phyloP scores from a whole-genome alignment of 352 stramenopile species.

The Globisporangium perplexum region DNA sequence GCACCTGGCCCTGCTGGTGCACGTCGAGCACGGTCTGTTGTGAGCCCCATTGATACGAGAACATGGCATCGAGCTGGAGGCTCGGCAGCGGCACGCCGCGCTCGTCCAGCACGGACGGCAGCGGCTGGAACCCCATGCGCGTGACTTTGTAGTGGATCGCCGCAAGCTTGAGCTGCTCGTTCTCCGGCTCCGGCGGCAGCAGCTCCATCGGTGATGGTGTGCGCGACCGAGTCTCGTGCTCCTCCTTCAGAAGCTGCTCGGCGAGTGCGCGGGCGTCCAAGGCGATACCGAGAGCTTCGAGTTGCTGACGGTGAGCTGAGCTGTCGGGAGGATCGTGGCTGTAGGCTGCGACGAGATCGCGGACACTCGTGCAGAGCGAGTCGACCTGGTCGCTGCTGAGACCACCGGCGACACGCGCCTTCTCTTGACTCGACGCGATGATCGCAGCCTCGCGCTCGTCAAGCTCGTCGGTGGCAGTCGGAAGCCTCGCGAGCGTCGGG shows the following conservation, averaged over 20 bases:
- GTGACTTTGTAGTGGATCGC: constrained; percentile 35
- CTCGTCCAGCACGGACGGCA: constrained; percentile 30
- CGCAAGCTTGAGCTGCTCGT: constrained; percentile 15
- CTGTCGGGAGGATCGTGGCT: neutral
- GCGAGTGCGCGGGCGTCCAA: constrained; percentile 3
- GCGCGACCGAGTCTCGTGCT: neutral
- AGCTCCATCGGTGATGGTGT: constrained; percentile 7
- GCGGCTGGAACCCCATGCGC: constrained; percentile 18
- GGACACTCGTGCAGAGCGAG: neutral
- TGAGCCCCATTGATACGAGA: constrained; percentile 52
- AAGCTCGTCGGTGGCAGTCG: neutral
- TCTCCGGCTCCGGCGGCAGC: constrained; percentile 17
- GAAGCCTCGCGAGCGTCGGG: constrained; percentile 2
- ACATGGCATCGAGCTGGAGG: constrained; percentile 44
- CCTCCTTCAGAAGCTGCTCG: neutral
- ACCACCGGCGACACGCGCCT: constrained; percentile 4
- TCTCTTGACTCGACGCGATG: constrained; percentile 1
- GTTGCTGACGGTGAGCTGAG: neutral
- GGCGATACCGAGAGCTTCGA: constrained; percentile 16
- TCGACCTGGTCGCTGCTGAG: neutral
- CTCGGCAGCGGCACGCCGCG: constrained; percentile 28
- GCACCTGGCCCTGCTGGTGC: constrained; percentile 32
- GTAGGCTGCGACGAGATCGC: constrained; percentile 1
- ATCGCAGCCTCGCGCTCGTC: constrained; percentile 1
- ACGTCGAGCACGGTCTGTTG: constrained; percentile 34